Evolutionary conservation across 768 basidiomycete genomes (phyloP), one percentile per base, ranked within the genome.

Genomic region (Solioccasus polychromus): DNA sequence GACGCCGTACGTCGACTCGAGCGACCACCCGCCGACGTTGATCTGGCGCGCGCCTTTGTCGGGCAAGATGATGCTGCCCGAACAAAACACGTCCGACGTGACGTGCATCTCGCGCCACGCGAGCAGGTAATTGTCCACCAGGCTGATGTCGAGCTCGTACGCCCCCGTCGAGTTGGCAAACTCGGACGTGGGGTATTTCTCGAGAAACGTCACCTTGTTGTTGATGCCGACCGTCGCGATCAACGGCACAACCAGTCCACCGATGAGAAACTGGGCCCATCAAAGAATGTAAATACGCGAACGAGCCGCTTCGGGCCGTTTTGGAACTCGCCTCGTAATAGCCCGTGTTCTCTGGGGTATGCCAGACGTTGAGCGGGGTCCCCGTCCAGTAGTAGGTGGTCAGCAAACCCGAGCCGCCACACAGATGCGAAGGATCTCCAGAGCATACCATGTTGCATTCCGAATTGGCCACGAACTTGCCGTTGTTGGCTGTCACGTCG

Each of bases 91-190:
- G 53, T 91, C 84, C 11, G 83, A 73, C 66, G 86, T 71, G 53
- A 88, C 66, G 49, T 88, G 81, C 84, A 90, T 87, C 49, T 73
- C 74, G 32, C 87, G 82, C 85, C 85, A 91, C 6, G 85, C 77
- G 43, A 62, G 48, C 18, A 32, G 5, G 44, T 68, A 70, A 25
- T 74, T 66, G 47, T 70, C 49, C 0, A 70, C 71, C 24, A 89
- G 68, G 24, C 73, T 80, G 31, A 82, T 61, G 57, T 89, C 88
- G 20, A 91, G 70, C 52, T 91, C 88, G 51, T 88, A 89, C 1
- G 85, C 86, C 8, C 86, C 88, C n/a, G 88, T 88, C 4, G 82
- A 74, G 62, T 88, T 88, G 3, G 59, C 47, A 44, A 71, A 80
- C 29, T 78, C 77, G 44, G 73, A 74, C 19, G 86, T 87, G 8